phyloP scores from a whole-genome alignment of 805 yeast genomes.

The Barnettozyma wickerhamii region DNA sequence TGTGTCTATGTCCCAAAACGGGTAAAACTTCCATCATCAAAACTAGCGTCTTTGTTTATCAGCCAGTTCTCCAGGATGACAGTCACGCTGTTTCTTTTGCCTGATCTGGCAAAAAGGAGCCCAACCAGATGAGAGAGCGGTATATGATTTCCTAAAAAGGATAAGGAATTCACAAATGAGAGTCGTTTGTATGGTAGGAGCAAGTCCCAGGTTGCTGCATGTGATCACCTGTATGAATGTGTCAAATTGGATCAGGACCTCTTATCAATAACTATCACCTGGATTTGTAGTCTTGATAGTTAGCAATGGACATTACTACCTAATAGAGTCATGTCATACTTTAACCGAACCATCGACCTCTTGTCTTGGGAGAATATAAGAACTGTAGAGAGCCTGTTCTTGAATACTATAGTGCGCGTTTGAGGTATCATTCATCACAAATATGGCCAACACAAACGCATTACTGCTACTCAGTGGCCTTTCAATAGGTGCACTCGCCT shows the following conservation, averaged over 20 bases:
- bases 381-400: no score
- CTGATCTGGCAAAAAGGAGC: neutral
- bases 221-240: no score
- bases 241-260: neutral
- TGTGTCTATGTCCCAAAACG: neutral
- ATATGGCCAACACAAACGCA: slow-evolving; percentile 3
- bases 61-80: no score
- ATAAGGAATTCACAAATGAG: no score
- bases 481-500: slow-evolving; percentile 3
- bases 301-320: slow-evolving; percentile 3
- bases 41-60: no score
- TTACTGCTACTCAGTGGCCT: slow-evolving; percentile 5
- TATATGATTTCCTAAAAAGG: no score
- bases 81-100: neutral
- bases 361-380: no score
- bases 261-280: neutral
- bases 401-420: no score
- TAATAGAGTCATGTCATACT: slow-evolving; percentile 1
- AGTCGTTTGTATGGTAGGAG: no score
- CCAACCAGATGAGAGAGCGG: no score
- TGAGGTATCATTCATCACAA: no score
- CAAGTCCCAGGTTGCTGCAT: no score
- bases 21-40: neutral
- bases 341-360: neutral
- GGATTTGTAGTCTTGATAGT: neutral